Evolutionary conservation across 2,329 filamentous ascomycete species (phyloP), one percentile per base, ranked within the genome.

Genomic region (Dothistroma septosporum): DNA sequence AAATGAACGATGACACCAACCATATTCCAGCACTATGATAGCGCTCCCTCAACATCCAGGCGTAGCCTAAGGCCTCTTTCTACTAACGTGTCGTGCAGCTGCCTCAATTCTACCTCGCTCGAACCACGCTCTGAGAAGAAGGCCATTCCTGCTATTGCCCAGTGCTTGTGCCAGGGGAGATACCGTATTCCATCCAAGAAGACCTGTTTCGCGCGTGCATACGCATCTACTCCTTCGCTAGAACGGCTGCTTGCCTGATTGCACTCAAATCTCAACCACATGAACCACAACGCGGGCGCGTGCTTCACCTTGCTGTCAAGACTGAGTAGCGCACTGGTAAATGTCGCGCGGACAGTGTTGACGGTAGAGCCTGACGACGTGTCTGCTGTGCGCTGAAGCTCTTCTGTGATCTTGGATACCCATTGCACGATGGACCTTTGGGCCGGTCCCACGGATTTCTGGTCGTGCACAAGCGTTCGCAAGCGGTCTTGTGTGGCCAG

Each of bases 401-500:
- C 86, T 50, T 79, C 77, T 61, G 79, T 77, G 19, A 89, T 82
- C 0, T 79, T 77, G 66, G 86, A 85, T 2, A 83, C 72, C 70
- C 82, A 83, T 0, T 78, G 76, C 0, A 79, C 76, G n/a, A 86
- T 66, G 2, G 72, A 75, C 22, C 75, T 71, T 2, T 66, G 53
- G 4, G 68, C 69, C 7, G 19, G 11, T 5, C 22, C 19, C 6
- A 21, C 24, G 19, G 28, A 22, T 16, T 67, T 66, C 22, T 66
- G 28, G 61, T n/a, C 72, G 62, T 35, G 44, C 11, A 92, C 77
- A 9, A 90, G 76, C 6, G 83, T 79, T n/a, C 89, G 85, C 21
- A 95, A 84, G 19, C 90, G 88, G 67, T 95, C 90, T 63, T 91
- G 84, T 1, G 85, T 80, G 71, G 93, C 87, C 63, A 90, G 87